Conservation (phyloP, 441 rosid species). For the Kokia cookei region DNA sequence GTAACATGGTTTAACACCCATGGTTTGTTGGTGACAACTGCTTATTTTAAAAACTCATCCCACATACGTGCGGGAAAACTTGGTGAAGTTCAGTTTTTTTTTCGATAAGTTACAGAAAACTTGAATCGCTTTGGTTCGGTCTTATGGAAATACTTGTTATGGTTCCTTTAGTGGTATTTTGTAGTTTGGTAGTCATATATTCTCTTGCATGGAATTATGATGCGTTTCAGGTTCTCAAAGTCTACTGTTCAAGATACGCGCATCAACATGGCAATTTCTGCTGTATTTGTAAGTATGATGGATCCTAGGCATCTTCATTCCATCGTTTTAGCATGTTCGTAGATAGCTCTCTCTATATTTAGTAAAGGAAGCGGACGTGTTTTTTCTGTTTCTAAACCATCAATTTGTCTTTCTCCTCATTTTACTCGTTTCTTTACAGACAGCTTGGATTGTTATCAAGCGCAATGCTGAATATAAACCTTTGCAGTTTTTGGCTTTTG, state of each 20-base stretch:
- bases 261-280: slow-evolving; percentile 85
- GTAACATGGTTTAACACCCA: not conserved
- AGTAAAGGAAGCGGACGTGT: not conserved
- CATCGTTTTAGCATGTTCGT: not conserved
- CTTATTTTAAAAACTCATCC: not conserved
- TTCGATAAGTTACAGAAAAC: not conserved
- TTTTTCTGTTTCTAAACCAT: not conserved
- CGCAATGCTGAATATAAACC: slow-evolving; percentile 85
- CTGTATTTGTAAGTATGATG: slow-evolving; percentile 69
- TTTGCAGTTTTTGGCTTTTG: slow-evolving; percentile 88
- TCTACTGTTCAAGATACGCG: slow-evolving; percentile 53
- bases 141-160: not conserved
- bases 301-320: not conserved
- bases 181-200: not conserved
- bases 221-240: slow-evolving; percentile 60
- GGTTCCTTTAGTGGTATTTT: not conserved
- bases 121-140: not conserved
- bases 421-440: slow-evolving; percentile 41
- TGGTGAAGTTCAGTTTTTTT: not conserved
- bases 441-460: slow-evolving; percentile 74
- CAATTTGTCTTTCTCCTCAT: slow-evolving; percentile 4
- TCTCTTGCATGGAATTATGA: slow-evolving; percentile 9
- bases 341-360: not conserved
- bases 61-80: not conserved
- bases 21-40: not conserved